Percentiles rank a stretch among this genome's conserved stretches.
Conservation (phyloP, 345 rosid species). For the Gynandropsis gynandra region DNA sequence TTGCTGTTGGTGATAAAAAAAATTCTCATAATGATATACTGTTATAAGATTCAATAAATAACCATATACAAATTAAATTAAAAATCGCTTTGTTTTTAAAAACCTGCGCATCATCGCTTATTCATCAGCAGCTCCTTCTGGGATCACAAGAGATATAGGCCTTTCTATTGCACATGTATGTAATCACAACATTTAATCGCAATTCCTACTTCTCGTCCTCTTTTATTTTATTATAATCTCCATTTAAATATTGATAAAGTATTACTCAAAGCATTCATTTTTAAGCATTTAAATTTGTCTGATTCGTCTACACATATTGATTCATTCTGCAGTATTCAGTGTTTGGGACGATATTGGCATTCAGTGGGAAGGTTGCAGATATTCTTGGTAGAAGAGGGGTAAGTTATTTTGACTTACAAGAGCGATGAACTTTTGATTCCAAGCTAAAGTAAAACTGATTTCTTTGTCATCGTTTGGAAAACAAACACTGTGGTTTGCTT, state of each 20-base stretch:
- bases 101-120: no score
- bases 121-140: conserved; percentile 38
- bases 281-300: no score
- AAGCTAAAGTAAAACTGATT: no score
- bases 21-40: no score
- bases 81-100: no score
- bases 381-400: conserved; percentile 24
- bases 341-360: conserved; percentile 28
- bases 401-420: conserved; percentile 3
- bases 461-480: not conserved
- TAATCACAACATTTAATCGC: not conserved
- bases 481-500: conserved; percentile 40
- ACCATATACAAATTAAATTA: no score
- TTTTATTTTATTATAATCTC: no score
- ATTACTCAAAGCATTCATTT: no score
- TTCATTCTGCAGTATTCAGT: conserved; percentile 20
- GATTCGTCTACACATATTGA: no score
- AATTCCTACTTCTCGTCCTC: not conserved
- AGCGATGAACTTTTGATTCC: not conserved
- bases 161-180: conserved; percentile 38
- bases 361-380: conserved; percentile 27
- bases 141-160: conserved; percentile 33
- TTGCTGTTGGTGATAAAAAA: conserved; percentile 88
- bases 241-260: no score
- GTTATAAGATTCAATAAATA: no score